These are phyloP conservation scores for Dothiorella sarmentorum DNA, from an alignment of 2,329 filamentous ascomycete species.

Conservation along the genomic window DNA sequence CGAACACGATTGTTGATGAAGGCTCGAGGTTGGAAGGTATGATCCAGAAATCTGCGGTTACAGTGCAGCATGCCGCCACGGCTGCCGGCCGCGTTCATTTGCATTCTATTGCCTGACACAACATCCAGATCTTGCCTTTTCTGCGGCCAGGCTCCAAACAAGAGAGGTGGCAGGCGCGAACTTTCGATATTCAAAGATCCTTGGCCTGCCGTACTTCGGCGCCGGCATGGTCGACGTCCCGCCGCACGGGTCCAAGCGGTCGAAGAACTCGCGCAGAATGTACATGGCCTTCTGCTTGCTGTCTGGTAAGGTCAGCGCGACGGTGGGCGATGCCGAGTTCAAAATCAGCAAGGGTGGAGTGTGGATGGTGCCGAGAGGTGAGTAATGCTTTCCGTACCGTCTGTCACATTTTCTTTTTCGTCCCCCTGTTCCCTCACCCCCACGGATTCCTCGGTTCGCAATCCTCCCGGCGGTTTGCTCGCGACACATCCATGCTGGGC, in stretches of 20 bases:
- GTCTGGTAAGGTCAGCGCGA: conserved; percentile 75
- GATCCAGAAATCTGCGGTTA: conserved; percentile 8
- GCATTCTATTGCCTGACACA: not conserved
- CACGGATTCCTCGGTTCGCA: not conserved
- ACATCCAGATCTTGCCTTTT: conserved; percentile 57
- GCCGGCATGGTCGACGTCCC: conserved; percentile 87
- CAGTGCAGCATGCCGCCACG: conserved; percentile 28
- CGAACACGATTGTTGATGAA: conserved; percentile 44
- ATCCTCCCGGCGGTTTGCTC: not conserved
- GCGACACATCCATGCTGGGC: not conserved
- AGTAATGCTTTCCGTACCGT: conserved; percentile 38
- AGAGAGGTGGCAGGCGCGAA: conserved; percentile 60
- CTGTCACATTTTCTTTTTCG: not conserved
- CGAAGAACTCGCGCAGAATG: conserved; percentile 93
- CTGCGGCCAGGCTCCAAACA: conserved; percentile 55
- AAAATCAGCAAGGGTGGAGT: conserved; percentile 82
- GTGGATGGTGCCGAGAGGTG: conserved; percentile 94
- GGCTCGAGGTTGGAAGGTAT: conserved; percentile 52
- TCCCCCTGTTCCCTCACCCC: not conserved
- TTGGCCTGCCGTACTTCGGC: conserved; percentile 76
- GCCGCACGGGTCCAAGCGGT: conserved; percentile 75
- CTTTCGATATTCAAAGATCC: conserved; percentile 86
- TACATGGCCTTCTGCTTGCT: conserved; percentile 96
- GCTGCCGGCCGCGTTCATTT: not conserved
- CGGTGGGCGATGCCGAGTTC: conserved; percentile 71